Evolutionary conservation across 768 basidiomycete genomes (phyloP), one percentile per base, ranked within the genome.

Genomic region (Trametes sanguinea): DNA sequence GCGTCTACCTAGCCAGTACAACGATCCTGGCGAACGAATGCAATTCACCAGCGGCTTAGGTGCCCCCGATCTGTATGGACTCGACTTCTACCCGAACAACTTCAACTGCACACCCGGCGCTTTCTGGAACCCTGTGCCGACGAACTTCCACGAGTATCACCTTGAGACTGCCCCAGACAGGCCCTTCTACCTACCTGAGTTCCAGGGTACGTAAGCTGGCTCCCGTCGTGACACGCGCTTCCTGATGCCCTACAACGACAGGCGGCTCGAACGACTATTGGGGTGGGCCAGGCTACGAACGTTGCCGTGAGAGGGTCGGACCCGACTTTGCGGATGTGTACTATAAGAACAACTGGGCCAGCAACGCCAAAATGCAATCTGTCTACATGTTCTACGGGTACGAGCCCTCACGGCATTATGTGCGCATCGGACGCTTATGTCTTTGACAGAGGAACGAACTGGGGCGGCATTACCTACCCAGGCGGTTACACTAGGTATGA

Each of bases 311-410:
- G 2, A 75, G 93, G 61, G 92, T 89, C 13, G 89, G 89, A 2
- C 76, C 87, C 1, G 79, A 87, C 66, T 93, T 92, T 73, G 81
- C 86, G 73, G 87, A 85, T 47, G 92, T 94, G 3, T 94, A 92
- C 73, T 85, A 94, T 67, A 80, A 85, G 55, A 78, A 89, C 55
- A 78, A 90, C 47, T 92, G 89, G 88, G 90, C 92, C 6, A 81
- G 83, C 55, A 94, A 93, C 73, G 89, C 85, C 1, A 94, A 93
- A 67, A 68, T 94, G 52, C 85, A 92, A 59, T 92, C 84, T 68
- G 90, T 89, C 63, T 94, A 94, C 74, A 94, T 94, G 92, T 66
- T 92, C 57, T 92, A 85, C 67, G 91, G 88, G 88, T 88, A 70
- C 27, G 62, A n/a, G 35, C 10, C 29, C 42, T 42, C 40, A 43